Base-by-base conservation (phyloP, 1,284 basidiomycete genomes). In the Melampsora allii-populina region DNA sequence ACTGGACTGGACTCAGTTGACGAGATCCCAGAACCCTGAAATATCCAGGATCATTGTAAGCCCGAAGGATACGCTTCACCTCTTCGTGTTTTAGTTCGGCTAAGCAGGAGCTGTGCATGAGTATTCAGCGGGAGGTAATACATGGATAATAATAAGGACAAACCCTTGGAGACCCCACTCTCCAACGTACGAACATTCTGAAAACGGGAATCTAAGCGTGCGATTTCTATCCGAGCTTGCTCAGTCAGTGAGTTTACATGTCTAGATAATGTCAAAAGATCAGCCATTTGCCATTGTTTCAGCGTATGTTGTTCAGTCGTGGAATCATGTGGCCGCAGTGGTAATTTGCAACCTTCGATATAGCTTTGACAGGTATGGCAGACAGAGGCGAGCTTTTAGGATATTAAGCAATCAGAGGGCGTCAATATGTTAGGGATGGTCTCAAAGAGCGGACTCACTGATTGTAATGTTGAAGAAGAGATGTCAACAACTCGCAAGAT, bases 21-120 rank as follows among this genome's bases (percentile, higher is more conserved):
- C 71, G 50, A 27, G 63, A 60, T 14, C 71, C 61, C 21, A 73
- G 17, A 1, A 73, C 71, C 60, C 66, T 24, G 14, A 39, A 48
- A 50, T 65, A 73, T 19, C 39, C 63, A 12, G 71, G 71, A 50
- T 73, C 71, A 33, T 66, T 65, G 33, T 63, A 53, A 21, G 63
- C 46, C 7, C 71, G 71, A 46, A 64, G 45, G 21, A 73, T 36
- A 21, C 71, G 71, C 56, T 73, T 73, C 24, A 73, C 58, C 66
- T 73, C 71, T 24, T 73, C 64, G 46, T 58, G 33, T 50, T 73
- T 73, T 42, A 73, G 31, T 31, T 73, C 71, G 58, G 50, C 71
- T 73, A n/a, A 29, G 31, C n/a, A 36, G 33, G 19, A 19, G 33
- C 0, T 36, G 6, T 19, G 64, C 46, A 45, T 21, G 27, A 72